Percentiles rank a stretch among this genome's conserved stretches.
Evolutionary conservation across 1,139 yeast species (phyloP).

Genomic region (Candida labiduridarum): DNA sequence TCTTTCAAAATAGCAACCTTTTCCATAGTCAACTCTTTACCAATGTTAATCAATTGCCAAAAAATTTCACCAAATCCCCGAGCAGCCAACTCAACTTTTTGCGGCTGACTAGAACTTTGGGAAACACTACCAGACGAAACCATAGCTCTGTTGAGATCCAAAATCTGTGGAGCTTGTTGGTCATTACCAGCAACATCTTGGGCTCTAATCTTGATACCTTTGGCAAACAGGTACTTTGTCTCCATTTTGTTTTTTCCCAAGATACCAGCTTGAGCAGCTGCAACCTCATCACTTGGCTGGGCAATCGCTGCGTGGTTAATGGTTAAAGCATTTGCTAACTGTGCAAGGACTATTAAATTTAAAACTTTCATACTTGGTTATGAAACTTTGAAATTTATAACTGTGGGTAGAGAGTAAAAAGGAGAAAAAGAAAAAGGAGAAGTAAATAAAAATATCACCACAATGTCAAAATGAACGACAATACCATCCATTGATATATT

Average conservation of each 20-base stretch:
- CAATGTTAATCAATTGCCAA: slow-evolving; percentile 16
- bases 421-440: not conserved
- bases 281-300: slow-evolving; percentile 7
- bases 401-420: slow-evolving; percentile 1
- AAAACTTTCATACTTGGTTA: slow-evolving; percentile 8
- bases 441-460: not conserved
- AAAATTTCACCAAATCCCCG: slow-evolving; percentile 15
- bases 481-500: not conserved
- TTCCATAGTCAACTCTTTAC: slow-evolving; percentile 15
- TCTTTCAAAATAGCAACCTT: slow-evolving; percentile 16
- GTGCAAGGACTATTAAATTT: slow-evolving; percentile 9
- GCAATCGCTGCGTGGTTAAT: slow-evolving; percentile 10
- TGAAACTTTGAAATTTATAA: not conserved
- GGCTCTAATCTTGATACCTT: slow-evolving; percentile 10
- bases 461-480: not conserved
- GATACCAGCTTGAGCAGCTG: slow-evolving; percentile 7
- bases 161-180: not conserved
- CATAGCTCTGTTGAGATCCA: not conserved
- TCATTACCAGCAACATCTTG: not conserved
- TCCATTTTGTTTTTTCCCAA: slow-evolving; percentile 8
- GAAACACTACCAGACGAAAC: not conserved
- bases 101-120: slow-evolving; percentile 1
- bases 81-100: slow-evolving; percentile 8
- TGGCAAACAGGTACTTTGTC: slow-evolving; percentile 7
- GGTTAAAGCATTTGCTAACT: slow-evolving; percentile 10